Evolutionary conservation across 2,329 filamentous ascomycete genomes (phyloP).

Genomic region (Akanthomyces lecanii): DNA sequence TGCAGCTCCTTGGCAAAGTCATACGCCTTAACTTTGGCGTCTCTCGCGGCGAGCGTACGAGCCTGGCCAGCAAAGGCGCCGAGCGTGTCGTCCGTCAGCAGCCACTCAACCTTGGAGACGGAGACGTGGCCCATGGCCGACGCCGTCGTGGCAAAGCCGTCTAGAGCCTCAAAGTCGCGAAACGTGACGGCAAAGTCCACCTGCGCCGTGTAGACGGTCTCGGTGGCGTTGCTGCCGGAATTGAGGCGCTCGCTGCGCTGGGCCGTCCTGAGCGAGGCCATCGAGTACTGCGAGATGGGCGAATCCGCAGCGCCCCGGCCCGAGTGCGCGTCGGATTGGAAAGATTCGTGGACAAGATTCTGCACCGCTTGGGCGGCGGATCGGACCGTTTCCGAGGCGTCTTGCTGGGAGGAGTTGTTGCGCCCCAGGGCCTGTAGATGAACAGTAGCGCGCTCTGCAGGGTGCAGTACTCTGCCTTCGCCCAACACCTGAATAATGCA

Average conservation of each 20-base stretch:
- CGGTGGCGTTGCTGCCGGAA: not conserved
- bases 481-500: not conserved
- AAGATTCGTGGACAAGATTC: not conserved
- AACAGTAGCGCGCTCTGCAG: not conserved
- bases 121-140: not conserved
- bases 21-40: no score
- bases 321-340: not conserved
- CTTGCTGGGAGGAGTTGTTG: not conserved
- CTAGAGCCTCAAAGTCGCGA: not conserved
- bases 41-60: not conserved
- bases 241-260: not conserved
- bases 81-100: not conserved
- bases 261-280: not conserved
- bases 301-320: not conserved
- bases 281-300: not conserved
- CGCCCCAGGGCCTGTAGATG: not conserved
- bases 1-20: no score
- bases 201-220: not conserved
- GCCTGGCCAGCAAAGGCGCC: not conserved
- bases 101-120: not conserved
- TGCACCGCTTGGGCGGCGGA: not conserved
- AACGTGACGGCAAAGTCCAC: not conserved
- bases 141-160: not conserved
- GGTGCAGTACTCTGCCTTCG: not conserved
- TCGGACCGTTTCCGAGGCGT: not conserved